Percentiles rank a stretch among this genome's conserved stretches.
Evolutionary conservation across 2,329 filamentous ascomycete species (phyloP).

Genomic region (Fusarium sp.): DNA sequence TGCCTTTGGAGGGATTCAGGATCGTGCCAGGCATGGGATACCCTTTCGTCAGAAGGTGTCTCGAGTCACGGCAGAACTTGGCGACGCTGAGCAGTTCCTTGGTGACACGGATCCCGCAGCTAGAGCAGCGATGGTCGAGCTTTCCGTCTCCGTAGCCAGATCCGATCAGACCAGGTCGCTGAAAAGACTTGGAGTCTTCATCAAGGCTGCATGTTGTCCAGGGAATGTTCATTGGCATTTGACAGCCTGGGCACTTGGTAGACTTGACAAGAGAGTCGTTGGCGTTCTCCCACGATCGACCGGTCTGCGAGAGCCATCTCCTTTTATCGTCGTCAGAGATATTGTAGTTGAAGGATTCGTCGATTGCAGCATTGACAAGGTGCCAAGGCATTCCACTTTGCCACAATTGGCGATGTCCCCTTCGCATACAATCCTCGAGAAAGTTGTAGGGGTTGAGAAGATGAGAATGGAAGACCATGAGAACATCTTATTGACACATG

Average conservation of each 20-base stretch:
- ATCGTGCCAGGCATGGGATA: slow-evolving; percentile 79
- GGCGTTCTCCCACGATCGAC: slow-evolving; percentile 69
- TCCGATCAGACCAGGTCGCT: slow-evolving; percentile 58
- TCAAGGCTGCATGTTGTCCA: slow-evolving; percentile 67
- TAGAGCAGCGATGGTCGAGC: slow-evolving; percentile 66
- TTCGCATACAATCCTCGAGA: slow-evolving; percentile 43
- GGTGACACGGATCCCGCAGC: slow-evolving; percentile 66
- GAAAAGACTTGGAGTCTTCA: slow-evolving; percentile 23
- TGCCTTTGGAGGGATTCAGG: slow-evolving; percentile 68
- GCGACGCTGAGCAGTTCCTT: slow-evolving; percentile 70
- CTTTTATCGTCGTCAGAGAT: slow-evolving; percentile 58
- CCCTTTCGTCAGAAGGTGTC: slow-evolving; percentile 58
- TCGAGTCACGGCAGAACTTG: slow-evolving; percentile 72
- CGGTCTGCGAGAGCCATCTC: slow-evolving; percentile 63
- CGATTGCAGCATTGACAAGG: slow-evolving; percentile 68
- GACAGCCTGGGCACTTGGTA: slow-evolving; percentile 63
- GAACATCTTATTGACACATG: slow-evolving; percentile 64
- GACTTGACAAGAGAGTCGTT: slow-evolving; percentile 62
- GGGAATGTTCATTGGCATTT: slow-evolving; percentile 55
- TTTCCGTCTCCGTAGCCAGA: slow-evolving; percentile 73
- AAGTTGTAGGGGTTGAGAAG: slow-evolving; percentile 77
- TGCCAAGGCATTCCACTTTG: slow-evolving; percentile 74
- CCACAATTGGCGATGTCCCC: slow-evolving; percentile 60
- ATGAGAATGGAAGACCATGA: slow-evolving; percentile 82
- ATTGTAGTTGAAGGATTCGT: slow-evolving; percentile 68